Base-by-base conservation (phyloP, 257 asterid species). In the Solanum pennellii region DNA sequence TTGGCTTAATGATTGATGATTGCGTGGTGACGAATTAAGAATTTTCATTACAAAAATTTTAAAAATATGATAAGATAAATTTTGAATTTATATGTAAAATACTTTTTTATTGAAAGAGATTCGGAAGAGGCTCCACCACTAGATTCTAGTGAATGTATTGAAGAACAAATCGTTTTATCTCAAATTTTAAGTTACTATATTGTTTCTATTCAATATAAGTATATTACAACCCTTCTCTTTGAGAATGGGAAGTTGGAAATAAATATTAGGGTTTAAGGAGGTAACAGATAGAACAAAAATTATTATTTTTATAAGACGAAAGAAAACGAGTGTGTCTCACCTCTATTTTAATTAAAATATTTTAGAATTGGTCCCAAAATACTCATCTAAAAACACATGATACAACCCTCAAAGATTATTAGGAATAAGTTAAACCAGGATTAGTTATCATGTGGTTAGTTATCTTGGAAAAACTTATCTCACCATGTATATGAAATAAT, bases 401-500 rank as follows among this genome's bases (percentile, higher is more conserved):
- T 52, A 52, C 62, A 6, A 18, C n/a, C 3, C 4, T 0, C 0
- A 52, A 52, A 52, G 10, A 52, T 52, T 52, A 52, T 52, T 52
- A 23, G 7, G 7, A 37, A 37, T 37, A 37, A 37, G 39, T 37
- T 37, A 37, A 5, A 37, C 1, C 39, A 5, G 39, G 7, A 37
- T 37, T 37, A 37, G 39, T 37, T 37, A 37, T 37, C 39, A 6
- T 0, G 1, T 37, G 7, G 7, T 37, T 37, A 37, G 39, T 37
- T 37, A 1, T 37, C 7, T 37, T 37, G 1, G 0, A 1, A 37
- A 5, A 37, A 37, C 0, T 37, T 0, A 37, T 6, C 39, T 5
- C 7, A 6, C 1, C 39, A 37, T 5, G 1, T 1, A 37, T 37
- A 37, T 37, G 39, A 37, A 7, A 37, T 37, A 37, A 37, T 37